Percentiles rank a stretch among this genome's conserved stretches.
phyloP scores from a whole-genome alignment of 179 eudicot genomes.

The Nepenthes alata region DNA sequence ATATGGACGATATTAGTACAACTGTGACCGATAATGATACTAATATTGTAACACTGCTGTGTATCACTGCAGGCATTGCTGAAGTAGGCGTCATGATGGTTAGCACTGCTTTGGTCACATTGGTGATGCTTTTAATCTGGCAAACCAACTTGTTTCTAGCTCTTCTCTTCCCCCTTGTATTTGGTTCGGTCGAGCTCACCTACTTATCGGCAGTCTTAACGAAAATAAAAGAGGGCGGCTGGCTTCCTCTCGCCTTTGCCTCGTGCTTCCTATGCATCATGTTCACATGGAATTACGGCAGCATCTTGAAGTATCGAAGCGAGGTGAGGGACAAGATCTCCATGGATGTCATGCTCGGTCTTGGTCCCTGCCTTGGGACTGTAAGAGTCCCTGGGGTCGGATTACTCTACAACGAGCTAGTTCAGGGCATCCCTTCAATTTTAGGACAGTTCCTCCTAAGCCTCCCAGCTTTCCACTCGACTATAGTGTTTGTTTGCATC shows the following conservation, averaged over 20 bases:
- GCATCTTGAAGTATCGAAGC: constrained; percentile 70
- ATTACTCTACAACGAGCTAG: constrained; percentile 68
- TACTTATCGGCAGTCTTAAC: constrained; percentile 80
- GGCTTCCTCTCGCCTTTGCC: constrained; percentile 89
- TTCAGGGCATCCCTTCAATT: constrained; percentile 81
- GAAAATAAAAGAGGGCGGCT: constrained; percentile 71
- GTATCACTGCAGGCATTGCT: constrained; percentile 57
- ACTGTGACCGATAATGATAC: neutral
- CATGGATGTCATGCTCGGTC: constrained; percentile 59
- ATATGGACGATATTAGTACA: too few species aligned
- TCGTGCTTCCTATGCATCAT: constrained; percentile 51
- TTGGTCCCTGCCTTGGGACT: constrained; percentile 68
- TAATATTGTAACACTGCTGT: too few species aligned
- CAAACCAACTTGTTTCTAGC: constrained; percentile 64
- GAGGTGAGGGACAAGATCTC: constrained; percentile 71
- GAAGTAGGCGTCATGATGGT: constrained; percentile 95
- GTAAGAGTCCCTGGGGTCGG: constrained; percentile 76
- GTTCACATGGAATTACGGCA: constrained; percentile 92
- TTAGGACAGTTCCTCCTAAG: constrained; percentile 61
- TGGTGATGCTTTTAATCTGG: constrained; percentile 91
- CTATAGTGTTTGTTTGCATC: constrained; percentile 76
- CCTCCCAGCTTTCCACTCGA: constrained; percentile 80
- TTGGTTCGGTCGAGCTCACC: constrained; percentile 60
- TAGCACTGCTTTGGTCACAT: constrained; percentile 76
- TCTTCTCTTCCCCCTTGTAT: constrained; percentile 47